A percentile compares a stretch with the other conserved stretches of the same genome.
Conservation (phyloP, 1,139 yeast genomes). For the Candida sp. region DNA sequence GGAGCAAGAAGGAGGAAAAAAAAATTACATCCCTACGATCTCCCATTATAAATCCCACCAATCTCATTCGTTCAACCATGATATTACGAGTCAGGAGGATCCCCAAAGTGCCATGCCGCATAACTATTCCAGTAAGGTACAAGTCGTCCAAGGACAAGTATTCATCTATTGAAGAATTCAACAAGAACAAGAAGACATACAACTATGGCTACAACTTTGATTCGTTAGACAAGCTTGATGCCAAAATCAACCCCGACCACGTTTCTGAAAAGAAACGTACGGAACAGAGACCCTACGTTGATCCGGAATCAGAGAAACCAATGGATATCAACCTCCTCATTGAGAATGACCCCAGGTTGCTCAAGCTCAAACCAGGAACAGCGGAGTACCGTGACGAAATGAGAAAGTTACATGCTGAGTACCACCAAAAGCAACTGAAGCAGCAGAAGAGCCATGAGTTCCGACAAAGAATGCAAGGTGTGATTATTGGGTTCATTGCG, state of each 20-base stretch:
- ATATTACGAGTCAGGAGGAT: conserved; percentile 1
- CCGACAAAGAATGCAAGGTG: conserved; percentile 40
- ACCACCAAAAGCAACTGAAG: conserved; percentile 23
- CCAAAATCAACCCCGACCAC: conserved; percentile 14
- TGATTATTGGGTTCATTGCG: conserved; percentile 32
- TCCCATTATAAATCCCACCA: neutral
- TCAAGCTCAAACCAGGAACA: conserved; percentile 32
- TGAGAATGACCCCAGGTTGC: conserved; percentile 39
- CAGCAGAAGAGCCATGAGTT: conserved; percentile 28
- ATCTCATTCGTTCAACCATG: conserved; percentile 3
- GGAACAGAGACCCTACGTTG: conserved; percentile 12
- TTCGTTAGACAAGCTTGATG: conserved; percentile 25
- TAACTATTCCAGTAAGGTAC: neutral
- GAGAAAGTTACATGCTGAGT: conserved; percentile 32
- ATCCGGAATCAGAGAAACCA: conserved; percentile 19
- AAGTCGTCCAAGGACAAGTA: conserved; percentile 11
- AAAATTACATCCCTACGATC: neutral
- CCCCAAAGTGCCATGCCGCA: neutral
- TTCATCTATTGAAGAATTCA: conserved; percentile 41
- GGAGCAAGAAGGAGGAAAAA: neutral
- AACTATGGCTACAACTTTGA: conserved; percentile 37
- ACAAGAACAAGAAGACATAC: conserved; percentile 39
- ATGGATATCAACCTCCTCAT: conserved; percentile 26
- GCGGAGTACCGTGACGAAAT: conserved; percentile 44
- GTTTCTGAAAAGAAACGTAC: neutral